phyloP scores from a whole-genome alignment of 176 grass and related monocot species.

The Coix lacrymajobi region DNA sequence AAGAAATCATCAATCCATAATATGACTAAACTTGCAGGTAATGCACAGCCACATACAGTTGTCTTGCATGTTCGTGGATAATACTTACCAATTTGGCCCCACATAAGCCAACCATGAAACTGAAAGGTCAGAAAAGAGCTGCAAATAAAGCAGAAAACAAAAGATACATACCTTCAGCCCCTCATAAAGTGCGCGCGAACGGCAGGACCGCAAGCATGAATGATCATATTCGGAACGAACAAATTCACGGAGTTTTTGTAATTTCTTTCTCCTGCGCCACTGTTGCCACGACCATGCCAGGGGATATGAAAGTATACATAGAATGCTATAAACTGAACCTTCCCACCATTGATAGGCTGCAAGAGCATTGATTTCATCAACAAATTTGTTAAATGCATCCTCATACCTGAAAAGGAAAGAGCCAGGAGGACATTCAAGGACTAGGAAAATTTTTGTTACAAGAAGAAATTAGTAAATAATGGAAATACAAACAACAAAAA shows the following conservation, averaged over 20 bases:
- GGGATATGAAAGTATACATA: conserved; percentile 75
- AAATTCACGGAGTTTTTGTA: conserved; percentile 89
- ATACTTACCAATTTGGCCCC: neutral
- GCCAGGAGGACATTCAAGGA: neutral
- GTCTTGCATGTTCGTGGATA: neutral
- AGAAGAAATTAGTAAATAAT: neutral
- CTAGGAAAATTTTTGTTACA: neutral
- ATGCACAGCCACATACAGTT: neutral
- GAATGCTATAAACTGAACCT: conserved; percentile 73
- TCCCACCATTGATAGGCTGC: conserved; percentile 99
- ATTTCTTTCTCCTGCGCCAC: conserved; percentile 83
- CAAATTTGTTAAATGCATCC: conserved; percentile 93
- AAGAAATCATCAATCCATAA: conserved; percentile 12
- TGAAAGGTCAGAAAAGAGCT: conserved; percentile 14
- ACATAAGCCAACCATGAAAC: neutral
- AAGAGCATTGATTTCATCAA: conserved; percentile 90
- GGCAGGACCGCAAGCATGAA: conserved; percentile 86
- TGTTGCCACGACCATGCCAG: conserved; percentile 98
- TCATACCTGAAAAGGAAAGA: conserved; percentile 50
- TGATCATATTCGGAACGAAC: conserved; percentile 97
- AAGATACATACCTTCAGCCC: conserved; percentile 76
- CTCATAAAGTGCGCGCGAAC: conserved; percentile 96
- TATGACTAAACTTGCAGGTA: conserved; percentile 9
- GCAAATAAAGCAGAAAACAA: conserved; percentile 5
- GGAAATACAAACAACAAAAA: neutral